Base-by-base conservation (phyloP, 1,284 basidiomycete species). In the Uromyces viciae-fabae region DNA sequence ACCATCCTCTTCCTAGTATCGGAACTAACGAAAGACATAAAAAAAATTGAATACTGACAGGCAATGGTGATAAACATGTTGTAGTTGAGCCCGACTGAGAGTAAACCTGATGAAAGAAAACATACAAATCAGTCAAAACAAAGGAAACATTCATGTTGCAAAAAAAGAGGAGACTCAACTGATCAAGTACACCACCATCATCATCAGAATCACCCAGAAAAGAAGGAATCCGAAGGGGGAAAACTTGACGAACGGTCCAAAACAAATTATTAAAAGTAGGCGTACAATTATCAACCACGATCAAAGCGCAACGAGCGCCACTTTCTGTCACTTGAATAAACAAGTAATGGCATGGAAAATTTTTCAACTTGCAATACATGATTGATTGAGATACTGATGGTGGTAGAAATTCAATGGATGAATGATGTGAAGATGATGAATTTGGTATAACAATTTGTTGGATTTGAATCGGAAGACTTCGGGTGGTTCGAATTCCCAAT, bases 61-160 rank as follows among this genome's bases (percentile, higher is more conserved):
- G 54, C 66, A 79, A 58, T 71, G 66, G 40, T 79, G 76, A 43
- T 79, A 69, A 46, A 79, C 64, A 25, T 79, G 71, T 58, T 43
- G 33, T 33, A 79, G 52, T 56, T 79, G 76, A 40, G 64, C 40
- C 36, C 66, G 76, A 7, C 62, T 69, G 36, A 79, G 66, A 8
- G 64, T 69, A 38, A 79, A 79, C 36, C 76, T 79, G 40, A 7
- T 31, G 31, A 60, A 31, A 79, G 11, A 33, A n/a, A 49, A 56
- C 22, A 14, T 38, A 22, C 49, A 31, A 15, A 74, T 42, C 17
- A 56, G 40, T 38, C n/a, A 75, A 19, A 62, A 62, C n/a, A 19
- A 38, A 75, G 17, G 5, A 19, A 73, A 17, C 33, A 58, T 49
- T 25, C 22, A 76, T 4, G 58, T 52, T 42, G 49, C 28, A 4